Evolutionary conservation across 305 asterid species (phyloP), one percentile per base, ranked within the genome.

Genomic region (Ajuga reptans): DNA sequence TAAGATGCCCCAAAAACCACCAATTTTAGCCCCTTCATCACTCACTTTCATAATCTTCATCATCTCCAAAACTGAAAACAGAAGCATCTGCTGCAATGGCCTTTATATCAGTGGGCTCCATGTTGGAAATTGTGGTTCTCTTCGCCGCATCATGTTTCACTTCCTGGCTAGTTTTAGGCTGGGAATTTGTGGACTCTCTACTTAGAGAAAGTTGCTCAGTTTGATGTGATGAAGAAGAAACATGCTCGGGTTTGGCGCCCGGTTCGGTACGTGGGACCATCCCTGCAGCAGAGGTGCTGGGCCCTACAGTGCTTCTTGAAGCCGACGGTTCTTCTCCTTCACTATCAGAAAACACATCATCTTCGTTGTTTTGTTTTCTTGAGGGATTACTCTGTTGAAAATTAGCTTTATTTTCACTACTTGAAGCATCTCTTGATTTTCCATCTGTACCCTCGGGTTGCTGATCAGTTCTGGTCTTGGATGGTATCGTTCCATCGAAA

Each of bases 61-160:
- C 98, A 2, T 90, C 97, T 76, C 97, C 99, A 43, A 93, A 93
- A 66, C 89, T 87, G 83, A 93, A 93, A 76, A 93, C 98, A 5
- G 98, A 93, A 70, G 97, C 98, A 80, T 93, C 98, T 37, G 99
- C 99, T 65, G 99, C 99, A 37, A 93, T 93, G 72, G 99, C 89
- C 79, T 89, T 90, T 66, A 93, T 87, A 73, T 86, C 97, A 29
- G 87, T 82, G 8, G 97, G 78, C 49, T 82, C 86, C 78, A 86
- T 46, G 80, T 84, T 83, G 31, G 93, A 85, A 64, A 84, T 75
- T 34, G 79, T 21, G 46, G 77, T 61, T 64, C 71, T 75, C 60
- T 80, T 79, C 11, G 14, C 76, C 71, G 68, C 84, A 63, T 79
- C 89, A 7, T 14, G 61, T 69, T 83, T 83, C 43, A 62, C 45